Conservation (phyloP, 75 land plant genomes). For the Gnetum montanum region DNA sequence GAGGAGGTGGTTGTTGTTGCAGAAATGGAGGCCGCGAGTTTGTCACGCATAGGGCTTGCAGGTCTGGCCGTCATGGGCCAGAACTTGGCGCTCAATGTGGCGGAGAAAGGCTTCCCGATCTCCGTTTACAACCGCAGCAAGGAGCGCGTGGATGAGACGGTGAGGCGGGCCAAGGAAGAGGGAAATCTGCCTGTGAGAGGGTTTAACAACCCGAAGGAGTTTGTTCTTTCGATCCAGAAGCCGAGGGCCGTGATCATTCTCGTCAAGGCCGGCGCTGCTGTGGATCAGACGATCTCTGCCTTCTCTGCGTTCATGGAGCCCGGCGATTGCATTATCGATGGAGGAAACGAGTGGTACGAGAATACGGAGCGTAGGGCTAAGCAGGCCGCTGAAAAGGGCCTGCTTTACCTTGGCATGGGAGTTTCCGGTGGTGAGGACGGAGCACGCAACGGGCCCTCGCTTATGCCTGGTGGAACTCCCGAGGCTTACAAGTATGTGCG, state of each 20-base stretch:
- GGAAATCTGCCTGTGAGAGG: conserved; percentile 48
- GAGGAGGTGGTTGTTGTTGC: no score
- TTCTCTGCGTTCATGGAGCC: conserved; percentile 41
- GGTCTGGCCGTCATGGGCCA: conserved; percentile 74
- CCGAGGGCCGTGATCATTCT: conserved; percentile 55
- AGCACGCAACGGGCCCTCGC: conserved; percentile 49
- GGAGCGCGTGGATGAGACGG: conserved; percentile 61
- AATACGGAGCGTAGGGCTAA: conserved; percentile 58
- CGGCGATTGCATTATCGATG: conserved; percentile 62
- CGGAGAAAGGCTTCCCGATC: conserved; percentile 68
- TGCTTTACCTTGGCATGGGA: conserved; percentile 69
- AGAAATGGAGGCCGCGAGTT: no score
- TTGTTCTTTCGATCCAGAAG: conserved; percentile 53
- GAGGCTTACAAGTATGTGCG: conserved; percentile 29
- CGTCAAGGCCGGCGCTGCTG: conserved; percentile 71
- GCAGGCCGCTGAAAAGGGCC: conserved; percentile 16
- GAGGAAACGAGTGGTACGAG: conserved; percentile 78
- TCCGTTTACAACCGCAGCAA: conserved; percentile 66
- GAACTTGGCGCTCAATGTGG: conserved; percentile 61
- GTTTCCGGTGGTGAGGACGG: conserved; percentile 75
- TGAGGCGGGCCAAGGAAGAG: conserved; percentile 39
- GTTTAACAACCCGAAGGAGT: conserved; percentile 36
- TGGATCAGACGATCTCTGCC: conserved; percentile 56
- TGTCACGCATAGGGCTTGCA: conserved; percentile 47
- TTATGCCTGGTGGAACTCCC: conserved; percentile 61